Base-by-base conservation (phyloP, 108 stramenopile species). In the Cyclotella baltica region DNA sequence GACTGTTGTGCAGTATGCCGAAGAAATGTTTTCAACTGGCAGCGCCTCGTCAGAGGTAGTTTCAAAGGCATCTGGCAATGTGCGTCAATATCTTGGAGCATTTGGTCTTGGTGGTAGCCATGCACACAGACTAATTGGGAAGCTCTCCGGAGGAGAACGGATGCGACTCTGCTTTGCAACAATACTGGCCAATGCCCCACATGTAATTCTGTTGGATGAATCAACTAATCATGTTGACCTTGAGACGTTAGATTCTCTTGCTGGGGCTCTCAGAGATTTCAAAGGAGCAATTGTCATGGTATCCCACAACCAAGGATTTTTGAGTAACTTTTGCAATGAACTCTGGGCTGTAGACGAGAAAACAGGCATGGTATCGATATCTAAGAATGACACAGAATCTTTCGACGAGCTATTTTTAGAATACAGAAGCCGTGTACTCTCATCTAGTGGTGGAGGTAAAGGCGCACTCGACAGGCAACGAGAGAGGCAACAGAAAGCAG, bases 221-320 rank as follows among this genome's bases (percentile, higher is more conserved):
- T 76, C 86, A 8, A 95, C 95, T 20, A 97, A 97, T 68, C 95
- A 97, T 78, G 52, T 97, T 53, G 98, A 98, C 83, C 70, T 96
- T 30, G 97, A 98, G 78, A 92, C 93, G 13, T 83, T 98, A 13
- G 96, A 96, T 40, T 92, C 96, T 10, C 85, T 98, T 64, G 76
- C 90, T 46, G 73, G 81, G 0, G 97, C 94, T 15, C 43, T 98
- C 28, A 65, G 84, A 40, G 75, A 67, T 23, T 98, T 85, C 76
- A 56, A 86, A 40, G 98, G 98, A 29, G 92, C 93, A 4, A 92
- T 98, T 25, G 76, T 97, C 48, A 87, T 96, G 72, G 93, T 98
- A 10, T 81, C 85, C 38, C 98, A 98, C 86, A 96, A 98, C 77
- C 94, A 90, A 77, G 83, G 62, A 13, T 92, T 92, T 51, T 56